Conservation (phyloP, 1,284 basidiomycete genomes). For the Coniferiporia sulphurascens region DNA sequence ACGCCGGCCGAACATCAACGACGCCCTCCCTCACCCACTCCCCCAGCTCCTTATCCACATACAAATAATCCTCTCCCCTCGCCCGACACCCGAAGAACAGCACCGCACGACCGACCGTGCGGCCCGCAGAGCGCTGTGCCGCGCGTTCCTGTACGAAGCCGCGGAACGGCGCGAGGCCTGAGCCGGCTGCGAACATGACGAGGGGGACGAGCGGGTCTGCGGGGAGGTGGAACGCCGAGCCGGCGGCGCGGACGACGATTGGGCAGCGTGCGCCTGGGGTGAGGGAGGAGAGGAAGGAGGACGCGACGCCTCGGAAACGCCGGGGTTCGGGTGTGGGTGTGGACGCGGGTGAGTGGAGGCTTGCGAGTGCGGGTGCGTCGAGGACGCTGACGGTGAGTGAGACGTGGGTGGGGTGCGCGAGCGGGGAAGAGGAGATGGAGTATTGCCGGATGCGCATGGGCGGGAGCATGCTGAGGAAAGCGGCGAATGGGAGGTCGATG, state of each 20-base stretch:
- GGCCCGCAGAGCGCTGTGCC: conserved; percentile 40
- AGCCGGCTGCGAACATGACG: conserved; percentile 46
- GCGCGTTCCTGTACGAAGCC: conserved; percentile 52
- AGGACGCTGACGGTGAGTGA: conserved; percentile 45
- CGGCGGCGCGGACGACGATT: conserved; percentile 41
- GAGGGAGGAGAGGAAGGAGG: conserved; percentile 42
- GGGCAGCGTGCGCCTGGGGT: conserved; percentile 39
- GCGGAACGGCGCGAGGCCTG: conserved; percentile 48
- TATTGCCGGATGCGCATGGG: conserved; percentile 49
- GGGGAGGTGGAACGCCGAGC: conserved; percentile 44
- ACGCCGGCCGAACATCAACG: conserved; percentile 46
- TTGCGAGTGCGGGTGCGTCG: conserved; percentile 33
- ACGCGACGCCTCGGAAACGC: conserved; percentile 38
- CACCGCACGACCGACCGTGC: conserved; percentile 38
- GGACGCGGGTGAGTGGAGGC: conserved; percentile 21
- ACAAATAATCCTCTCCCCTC: conserved; percentile 41
- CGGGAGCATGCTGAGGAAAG: conserved; percentile 41
- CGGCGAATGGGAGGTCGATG: conserved; percentile 36
- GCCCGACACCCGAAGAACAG: conserved; percentile 48
- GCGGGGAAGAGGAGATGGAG: conserved; percentile 49
- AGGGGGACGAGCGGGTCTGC: conserved; percentile 39
- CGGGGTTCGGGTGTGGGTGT: conserved; percentile 21
- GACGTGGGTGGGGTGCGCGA: conserved; percentile 40
- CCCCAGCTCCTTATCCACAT: conserved; percentile 37
- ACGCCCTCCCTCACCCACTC: conserved; percentile 42